phyloP scores from a whole-genome alignment of 257 asterid species.

The Nyctanthes arbortristis region DNA sequence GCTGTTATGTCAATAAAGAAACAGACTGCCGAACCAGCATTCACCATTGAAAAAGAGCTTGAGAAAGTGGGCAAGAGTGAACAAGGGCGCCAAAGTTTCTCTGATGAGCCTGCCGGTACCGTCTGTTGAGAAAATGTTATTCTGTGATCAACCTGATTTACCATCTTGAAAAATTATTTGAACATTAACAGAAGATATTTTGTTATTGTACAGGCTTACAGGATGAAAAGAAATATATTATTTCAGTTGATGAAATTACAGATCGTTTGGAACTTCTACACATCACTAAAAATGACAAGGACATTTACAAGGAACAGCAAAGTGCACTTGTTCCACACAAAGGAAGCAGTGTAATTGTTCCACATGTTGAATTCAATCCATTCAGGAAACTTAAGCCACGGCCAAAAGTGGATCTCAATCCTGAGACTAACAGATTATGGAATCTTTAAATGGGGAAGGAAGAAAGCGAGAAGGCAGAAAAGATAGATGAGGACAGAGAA shows the following conservation, averaged over 20 bases:
- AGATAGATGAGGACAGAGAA: conserved; percentile 53
- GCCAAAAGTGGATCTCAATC: conserved; percentile 93
- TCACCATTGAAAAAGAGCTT: conserved; percentile 29
- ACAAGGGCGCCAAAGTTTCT: conserved; percentile 27
- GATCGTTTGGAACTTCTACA: conserved; percentile 40
- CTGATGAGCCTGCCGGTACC: conserved; percentile 55
- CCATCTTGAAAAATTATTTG: conserved; percentile 7
- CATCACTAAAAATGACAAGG: conserved; percentile 35
- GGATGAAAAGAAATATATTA: conserved; percentile 20
- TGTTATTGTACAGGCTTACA: conserved; percentile 49
- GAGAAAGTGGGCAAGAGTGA: conserved; percentile 34
- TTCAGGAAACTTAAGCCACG: conserved; percentile 58
- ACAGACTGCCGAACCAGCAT: conserved; percentile 28
- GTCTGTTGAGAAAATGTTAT: conserved; percentile 9
- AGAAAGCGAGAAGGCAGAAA: conserved; percentile 56
- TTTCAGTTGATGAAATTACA: conserved; percentile 45
- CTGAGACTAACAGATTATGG: conserved; percentile 84
- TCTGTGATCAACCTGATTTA: conserved; percentile 16
- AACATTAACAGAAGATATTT: conserved; percentile 2
- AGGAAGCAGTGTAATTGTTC: conserved; percentile 61
- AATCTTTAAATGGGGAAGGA: conserved; percentile 80
- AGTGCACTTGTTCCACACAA: conserved; percentile 70
- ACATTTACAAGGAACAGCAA: conserved; percentile 30
- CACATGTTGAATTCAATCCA: conserved; percentile 45
- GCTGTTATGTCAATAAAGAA: conserved; percentile 28